Evolutionary conservation across 306 rosid species (phyloP), one percentile per base, ranked within the genome.

Genomic region (Prunus mume): DNA sequence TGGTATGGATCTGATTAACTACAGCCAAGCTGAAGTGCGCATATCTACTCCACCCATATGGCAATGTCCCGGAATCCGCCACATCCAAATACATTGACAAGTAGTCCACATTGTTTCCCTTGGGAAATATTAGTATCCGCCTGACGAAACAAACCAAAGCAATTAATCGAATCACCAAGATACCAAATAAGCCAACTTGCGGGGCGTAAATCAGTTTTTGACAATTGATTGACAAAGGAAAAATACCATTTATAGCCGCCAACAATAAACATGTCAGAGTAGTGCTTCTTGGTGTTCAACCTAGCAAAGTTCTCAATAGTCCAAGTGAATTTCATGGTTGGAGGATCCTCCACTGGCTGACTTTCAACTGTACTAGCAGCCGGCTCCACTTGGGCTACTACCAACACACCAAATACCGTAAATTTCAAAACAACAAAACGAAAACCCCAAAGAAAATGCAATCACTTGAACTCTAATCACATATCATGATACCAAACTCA

Each of bases 101-200:
- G 77, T 73, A 76, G 27, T 85, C 83, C 88, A 93, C 98, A 77
- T 93, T 93, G 90, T 93, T 93, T 80, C 98, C 98, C 79, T 93
- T 93, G 19, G 98, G 97, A 78, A 93, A 93, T 14, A 87, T 68
- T 34, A 83, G 72, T 71, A 89, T 81, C 75, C 90, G 79, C 97
- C 96, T 93, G 81, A 78, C 18, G 28, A 81, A 76, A 79, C 75
- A 74, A 72, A 24, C 71, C 24, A 71, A 68, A 66, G 65, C 65
- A 74, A 78, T 50, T 63, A 74, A 30, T 14, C 66, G 57, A 6
- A 68, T 62, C 60, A 68, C 28, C 60, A 55, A 38, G 5, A 63
- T 24, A 17, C 20, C 75, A 61, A 55, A 49, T 0, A 50, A 41
- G 52, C 54, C 15, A 73, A 46, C n/a, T 12, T 50, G 24, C 18